These are phyloP conservation scores for Fusarium papillatum DNA, from an alignment of 2,329 filamentous ascomycete genomes.

Conservation along the genomic window DNA sequence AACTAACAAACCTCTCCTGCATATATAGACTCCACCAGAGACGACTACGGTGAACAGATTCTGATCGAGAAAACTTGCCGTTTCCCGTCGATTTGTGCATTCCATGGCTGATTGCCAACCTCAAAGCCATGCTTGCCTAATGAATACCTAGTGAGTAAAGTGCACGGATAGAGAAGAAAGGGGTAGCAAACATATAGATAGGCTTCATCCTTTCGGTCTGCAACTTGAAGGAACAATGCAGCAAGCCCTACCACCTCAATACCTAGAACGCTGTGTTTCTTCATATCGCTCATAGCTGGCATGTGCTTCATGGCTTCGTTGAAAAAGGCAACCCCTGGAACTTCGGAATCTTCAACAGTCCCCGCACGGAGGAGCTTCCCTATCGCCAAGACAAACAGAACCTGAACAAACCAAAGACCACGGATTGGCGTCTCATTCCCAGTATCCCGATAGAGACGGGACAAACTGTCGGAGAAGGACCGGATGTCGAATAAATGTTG, in stretches of 20 bases:
- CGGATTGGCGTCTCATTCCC: not conserved
- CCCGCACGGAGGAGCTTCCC: constrained; percentile 24
- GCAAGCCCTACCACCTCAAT: constrained; percentile 30
- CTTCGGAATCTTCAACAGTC: constrained; percentile 17
- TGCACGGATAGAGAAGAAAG: not conserved
- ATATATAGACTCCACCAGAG: constrained; percentile 33
- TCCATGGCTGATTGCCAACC: constrained; percentile 13
- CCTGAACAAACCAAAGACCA: constrained; percentile 27
- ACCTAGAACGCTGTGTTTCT: constrained; percentile 15
- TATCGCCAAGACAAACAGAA: constrained; percentile 23
- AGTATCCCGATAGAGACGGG: constrained; percentile 10
- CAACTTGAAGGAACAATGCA: constrained; percentile 26
- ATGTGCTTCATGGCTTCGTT: constrained; percentile 29
- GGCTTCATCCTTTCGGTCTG: constrained; percentile 32
- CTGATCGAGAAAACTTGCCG: constrained; percentile 18
- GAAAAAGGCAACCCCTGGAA: constrained; percentile 26
- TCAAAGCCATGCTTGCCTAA: constrained; percentile 28
- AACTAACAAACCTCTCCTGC: constrained; percentile 20
- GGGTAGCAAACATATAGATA: constrained; percentile 26
- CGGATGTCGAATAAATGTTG: constrained; percentile 29
- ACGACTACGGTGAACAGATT: constrained; percentile 25
- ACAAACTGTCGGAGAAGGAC: constrained; percentile 25
- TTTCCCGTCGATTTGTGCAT: constrained; percentile 9
- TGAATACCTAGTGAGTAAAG: not conserved
- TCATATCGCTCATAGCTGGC: constrained; percentile 17